Percentiles rank a stretch among this genome's conserved stretches.
Conservation (phyloP, 306 rosid species). For the Benincasa hispida region DNA sequence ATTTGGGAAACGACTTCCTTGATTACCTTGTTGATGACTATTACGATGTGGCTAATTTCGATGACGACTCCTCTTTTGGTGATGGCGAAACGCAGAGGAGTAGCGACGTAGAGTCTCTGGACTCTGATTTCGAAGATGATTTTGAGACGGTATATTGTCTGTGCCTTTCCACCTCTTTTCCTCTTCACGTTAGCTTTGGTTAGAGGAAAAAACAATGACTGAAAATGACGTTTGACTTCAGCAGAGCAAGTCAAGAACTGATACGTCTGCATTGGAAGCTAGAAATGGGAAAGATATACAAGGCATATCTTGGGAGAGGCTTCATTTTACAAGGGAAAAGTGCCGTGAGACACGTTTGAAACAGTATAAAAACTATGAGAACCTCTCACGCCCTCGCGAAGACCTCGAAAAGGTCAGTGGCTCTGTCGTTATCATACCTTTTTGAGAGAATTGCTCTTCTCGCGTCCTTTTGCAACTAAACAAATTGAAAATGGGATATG, state of each 20-base stretch:
- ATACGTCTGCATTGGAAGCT: constrained; percentile 70
- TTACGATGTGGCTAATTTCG: constrained; percentile 34
- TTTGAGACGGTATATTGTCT: constrained; percentile 30
- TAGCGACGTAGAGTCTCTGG: constrained; percentile 1
- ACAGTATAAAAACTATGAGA: constrained; percentile 80
- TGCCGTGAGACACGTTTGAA: constrained; percentile 69
- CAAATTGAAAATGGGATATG: neutral
- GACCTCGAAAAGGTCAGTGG: constrained; percentile 42
- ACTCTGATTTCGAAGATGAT: constrained; percentile 56
- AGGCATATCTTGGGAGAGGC: constrained; percentile 93
- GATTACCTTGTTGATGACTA: constrained; percentile 36
- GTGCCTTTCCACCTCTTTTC: neutral
- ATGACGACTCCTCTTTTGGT: constrained; percentile 19
- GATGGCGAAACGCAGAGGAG: constrained; percentile 13
- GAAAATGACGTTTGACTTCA: neutral
- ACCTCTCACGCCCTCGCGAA: constrained; percentile 44
- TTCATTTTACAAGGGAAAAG: constrained; percentile 52
- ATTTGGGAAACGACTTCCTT: constrained; percentile 52
- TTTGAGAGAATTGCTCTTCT: neutral
- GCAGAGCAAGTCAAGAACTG: constrained; percentile 54
- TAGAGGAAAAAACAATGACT: neutral
- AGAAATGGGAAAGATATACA: constrained; percentile 79
- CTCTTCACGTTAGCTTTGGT: neutral
- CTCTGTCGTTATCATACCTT: neutral
- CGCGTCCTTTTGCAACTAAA: neutral